A percentile compares a stretch with the other conserved stretches of the same genome.
These are phyloP conservation scores for Hyaloscypha variabilis DNA, from an alignment of 495 filamentous ascomycete species.

Conservation along the genomic window DNA sequence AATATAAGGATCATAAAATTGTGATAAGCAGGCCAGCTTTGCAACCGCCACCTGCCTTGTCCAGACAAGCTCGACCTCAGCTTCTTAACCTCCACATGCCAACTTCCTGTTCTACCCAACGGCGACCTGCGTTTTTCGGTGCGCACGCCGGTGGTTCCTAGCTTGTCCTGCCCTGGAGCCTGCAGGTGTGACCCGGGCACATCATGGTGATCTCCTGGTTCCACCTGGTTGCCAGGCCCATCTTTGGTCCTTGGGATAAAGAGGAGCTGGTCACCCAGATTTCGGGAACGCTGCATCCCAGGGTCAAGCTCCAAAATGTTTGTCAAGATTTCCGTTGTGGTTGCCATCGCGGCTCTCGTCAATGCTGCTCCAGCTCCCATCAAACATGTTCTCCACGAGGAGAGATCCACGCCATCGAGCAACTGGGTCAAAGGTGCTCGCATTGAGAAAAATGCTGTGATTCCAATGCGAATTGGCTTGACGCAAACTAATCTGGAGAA, in stretches of 20 bases:
- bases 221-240: neutral
- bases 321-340: conserved; percentile 18
- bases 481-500: conserved; percentile 52
- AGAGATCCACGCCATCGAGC: conserved; percentile 31
- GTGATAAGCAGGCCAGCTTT: neutral
- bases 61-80: neutral
- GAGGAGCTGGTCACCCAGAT: neutral
- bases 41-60: neutral
- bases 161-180: neutral
- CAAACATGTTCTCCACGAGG: conserved; percentile 47
- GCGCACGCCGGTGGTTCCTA: neutral
- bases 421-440: conserved; percentile 34
- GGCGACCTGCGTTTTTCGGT: neutral
- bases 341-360: conserved; percentile 34
- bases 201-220: neutral
- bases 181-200: neutral
- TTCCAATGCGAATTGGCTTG: conserved; percentile 56
- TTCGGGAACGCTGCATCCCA: neutral
- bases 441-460: conserved; percentile 26
- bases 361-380: conserved; percentile 38
- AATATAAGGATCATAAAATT: neutral
- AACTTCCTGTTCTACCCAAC: neutral
- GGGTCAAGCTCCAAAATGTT: conserved; percentile 18
- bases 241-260: neutral
- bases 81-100: neutral